phyloP scores from a whole-genome alignment of 176 grass and related monocot species.

The Phyllostachys edulis region DNA sequence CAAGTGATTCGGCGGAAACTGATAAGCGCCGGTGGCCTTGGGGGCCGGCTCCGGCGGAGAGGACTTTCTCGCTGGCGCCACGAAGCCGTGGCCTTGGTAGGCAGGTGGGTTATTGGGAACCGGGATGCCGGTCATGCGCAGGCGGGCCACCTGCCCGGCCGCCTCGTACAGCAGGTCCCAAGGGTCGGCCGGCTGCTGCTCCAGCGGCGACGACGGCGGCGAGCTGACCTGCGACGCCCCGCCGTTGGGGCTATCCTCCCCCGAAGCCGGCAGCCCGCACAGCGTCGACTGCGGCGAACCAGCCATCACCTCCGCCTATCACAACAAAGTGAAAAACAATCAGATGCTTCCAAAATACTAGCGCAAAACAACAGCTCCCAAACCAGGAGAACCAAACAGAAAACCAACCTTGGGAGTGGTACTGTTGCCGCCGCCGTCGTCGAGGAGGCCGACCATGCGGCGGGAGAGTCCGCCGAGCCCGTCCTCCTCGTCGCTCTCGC shows the following conservation, averaged over 20 bases:
- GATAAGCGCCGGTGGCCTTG: neutral
- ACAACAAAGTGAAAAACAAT: neutral
- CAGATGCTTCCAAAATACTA: neutral
- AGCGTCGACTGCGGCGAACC: slow-evolving; percentile 85
- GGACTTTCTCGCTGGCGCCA: neutral
- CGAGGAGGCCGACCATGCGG: slow-evolving; percentile 29
- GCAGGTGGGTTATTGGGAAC: neutral
- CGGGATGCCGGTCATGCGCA: slow-evolving; percentile 27
- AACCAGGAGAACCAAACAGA: neutral
- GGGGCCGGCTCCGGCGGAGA: slow-evolving; percentile 15
- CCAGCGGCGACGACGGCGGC: slow-evolving; percentile 70
- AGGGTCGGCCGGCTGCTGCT: slow-evolving; percentile 44
- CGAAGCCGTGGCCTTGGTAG: neutral
- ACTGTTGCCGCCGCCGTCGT: neutral
- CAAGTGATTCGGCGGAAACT: neutral
- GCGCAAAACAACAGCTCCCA: neutral
- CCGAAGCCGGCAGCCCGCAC: slow-evolving; percentile 34
- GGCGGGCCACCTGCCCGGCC: slow-evolving; percentile 63
- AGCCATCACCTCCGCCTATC: slow-evolving; percentile 39
- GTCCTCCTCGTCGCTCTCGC: slow-evolving; percentile 61
- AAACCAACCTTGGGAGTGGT: slow-evolving; percentile 31
- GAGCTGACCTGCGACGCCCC: slow-evolving; percentile 70
- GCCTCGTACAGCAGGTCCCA: slow-evolving; percentile 69
- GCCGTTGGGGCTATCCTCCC: slow-evolving; percentile 69
- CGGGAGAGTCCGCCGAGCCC: slow-evolving; percentile 5